Evolutionary conservation across 2,329 filamentous ascomycete species (phyloP), one percentile per base, ranked within the genome.

Genomic region (Blastomyces parvus): DNA sequence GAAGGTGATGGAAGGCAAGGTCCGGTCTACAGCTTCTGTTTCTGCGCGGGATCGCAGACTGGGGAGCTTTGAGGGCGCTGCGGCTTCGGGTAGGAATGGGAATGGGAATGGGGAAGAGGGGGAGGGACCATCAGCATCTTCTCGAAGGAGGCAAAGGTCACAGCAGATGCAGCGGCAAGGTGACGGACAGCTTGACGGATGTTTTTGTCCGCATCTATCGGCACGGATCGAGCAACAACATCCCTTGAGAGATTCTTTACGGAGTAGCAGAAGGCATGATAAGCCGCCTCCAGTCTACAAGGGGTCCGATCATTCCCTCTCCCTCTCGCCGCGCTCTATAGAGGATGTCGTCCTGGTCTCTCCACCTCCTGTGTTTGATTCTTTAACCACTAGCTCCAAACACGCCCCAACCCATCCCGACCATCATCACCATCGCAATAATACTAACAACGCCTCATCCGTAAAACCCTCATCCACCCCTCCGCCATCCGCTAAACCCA

Each of bases 1-100:
- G 63, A 91, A 88, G 73, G 82, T 96, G 64, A 97, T 97, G 92
- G 89, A 88, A 67, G 92, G 91, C 67, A 94, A 92, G 73, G 84
- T 89, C 60, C 70, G 68, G 4, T 70, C 70, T 40, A 67, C 65
- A 22, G 46, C 46, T 50, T 50, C 46, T 59, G 60, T 66, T 11
- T 69, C 70, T 30, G 65, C 68, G 50, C 68, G 66, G 46, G 68
- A 67, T 50, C 70, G 67, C 62, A 64, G 65, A 44, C 56, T 60
- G 6, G 25, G 38, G 19, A 65, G 63, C 8, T n/a, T 25, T 17
- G 57, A 59, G 22, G 30, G 19, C 11, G 14, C 17, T 33, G 1
- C 25, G 2, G 57, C 19, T 59, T 42, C n/a, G 8, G 40, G n/a
- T 2, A 27, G 25, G 13, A 11, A n/a, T 33, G 22, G 42, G 13